These are phyloP conservation scores for Antrodiella citrinella DNA, from an alignment of 768 basidiomycete genomes.

Conservation along the genomic window DNA sequence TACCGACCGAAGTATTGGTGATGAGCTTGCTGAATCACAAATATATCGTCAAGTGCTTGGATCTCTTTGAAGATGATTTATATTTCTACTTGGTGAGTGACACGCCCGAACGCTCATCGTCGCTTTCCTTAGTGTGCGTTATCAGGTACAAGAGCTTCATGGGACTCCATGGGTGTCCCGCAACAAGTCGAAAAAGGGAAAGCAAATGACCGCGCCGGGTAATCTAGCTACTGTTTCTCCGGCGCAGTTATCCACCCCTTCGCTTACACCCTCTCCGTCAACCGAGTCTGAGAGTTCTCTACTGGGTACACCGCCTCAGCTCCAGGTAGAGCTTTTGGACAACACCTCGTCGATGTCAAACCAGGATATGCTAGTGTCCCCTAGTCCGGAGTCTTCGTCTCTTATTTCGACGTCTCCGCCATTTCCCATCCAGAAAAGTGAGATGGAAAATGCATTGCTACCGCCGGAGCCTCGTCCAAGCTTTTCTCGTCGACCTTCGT, in stretches of 20 bases:
- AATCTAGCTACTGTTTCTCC: conserved; percentile 33
- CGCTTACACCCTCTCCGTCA: conserved; percentile 50
- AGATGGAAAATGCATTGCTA: not conserved
- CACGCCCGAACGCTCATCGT: conserved; percentile 3
- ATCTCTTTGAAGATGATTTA: conserved; percentile 72
- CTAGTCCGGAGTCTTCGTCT: not conserved
- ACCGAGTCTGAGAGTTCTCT: conserved; percentile 36
- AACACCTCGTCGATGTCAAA: not conserved
- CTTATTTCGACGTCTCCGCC: conserved; percentile 14
- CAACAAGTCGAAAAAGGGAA: conserved; percentile 25
- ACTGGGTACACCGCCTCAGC: conserved; percentile 31
- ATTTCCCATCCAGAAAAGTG: not conserved
- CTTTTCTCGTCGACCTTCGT: conserved; percentile 66
- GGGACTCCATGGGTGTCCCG: conserved; percentile 77
- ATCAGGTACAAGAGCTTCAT: conserved; percentile 85
- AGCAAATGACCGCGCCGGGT: conserved; percentile 19
- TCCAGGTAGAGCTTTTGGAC: not conserved
- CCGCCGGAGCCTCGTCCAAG: conserved; percentile 17
- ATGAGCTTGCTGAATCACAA: conserved; percentile 68
- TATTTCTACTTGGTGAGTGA: conserved; percentile 81
- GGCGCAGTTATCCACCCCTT: conserved; percentile 43
- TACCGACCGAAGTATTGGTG: conserved; percentile 80
- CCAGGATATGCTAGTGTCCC: too few relatives aligned
- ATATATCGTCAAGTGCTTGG: conserved; percentile 77
- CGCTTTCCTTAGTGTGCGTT: conserved; percentile 2